Base-by-base conservation (phyloP, 2,329 filamentous ascomycete species). In the Zymoseptoria ardabiliae region DNA sequence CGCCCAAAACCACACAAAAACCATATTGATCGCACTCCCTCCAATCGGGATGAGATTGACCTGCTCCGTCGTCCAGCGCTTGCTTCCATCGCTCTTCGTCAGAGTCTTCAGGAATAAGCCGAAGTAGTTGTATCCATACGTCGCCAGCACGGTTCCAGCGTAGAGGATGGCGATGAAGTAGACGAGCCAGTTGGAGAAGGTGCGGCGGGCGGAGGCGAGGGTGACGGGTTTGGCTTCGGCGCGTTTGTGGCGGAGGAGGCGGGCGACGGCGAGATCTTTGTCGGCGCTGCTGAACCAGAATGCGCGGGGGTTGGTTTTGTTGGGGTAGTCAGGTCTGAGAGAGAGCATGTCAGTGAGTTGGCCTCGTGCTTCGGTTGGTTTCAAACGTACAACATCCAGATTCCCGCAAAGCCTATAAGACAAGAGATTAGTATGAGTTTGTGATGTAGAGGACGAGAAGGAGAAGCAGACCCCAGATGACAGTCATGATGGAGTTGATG, bases 1-100 rank as follows among this genome's bases (percentile, higher is more conserved):
- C 0, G 79, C 80, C 79, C 80, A 82, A 11, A 81, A 73, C 80
- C 80, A 82, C 1, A 82, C 80, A 49, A 50, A 60, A 17, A 35
- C 28, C 21, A 53, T 45, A 19, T 79, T 79, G 54, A 81, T 79
- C 4, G 77, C 78, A 4, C 76, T 72, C 10, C 78, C 79, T 9
- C 71, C 77, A 17, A 81, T 79, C 0, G 79, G 78, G 56, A 81
- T 80, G 2, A 76, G 73, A 59, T 81, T 81, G 20, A 81, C 76
- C 62, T 79, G 68, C 45, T 77, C 72, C 0, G 74, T 74, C 0
- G 68, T 70, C 78, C 78, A 81, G 4, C 70, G 68, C 1, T 70
- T 68, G 1, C 70, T 74, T 0, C 78, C 78, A 53, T 81, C 77
- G 0, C 75, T 48, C 11, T 73, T 73, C 48, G 64, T 75, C 10